Conservation (phyloP, 805 yeast genomes). For the Wickerhamiella azyma region DNA sequence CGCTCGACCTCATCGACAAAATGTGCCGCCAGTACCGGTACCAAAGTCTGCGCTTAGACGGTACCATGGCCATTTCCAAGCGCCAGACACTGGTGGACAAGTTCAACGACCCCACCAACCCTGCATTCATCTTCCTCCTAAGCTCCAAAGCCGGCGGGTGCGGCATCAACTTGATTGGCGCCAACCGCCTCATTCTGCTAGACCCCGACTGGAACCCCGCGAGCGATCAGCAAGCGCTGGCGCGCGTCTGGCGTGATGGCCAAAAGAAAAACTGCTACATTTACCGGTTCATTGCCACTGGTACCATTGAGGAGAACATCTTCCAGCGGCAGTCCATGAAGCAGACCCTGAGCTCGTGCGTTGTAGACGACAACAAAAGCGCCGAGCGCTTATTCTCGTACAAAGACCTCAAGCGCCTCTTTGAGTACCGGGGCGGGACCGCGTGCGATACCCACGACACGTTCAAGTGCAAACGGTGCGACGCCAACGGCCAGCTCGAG, state of each 20-base stretch:
- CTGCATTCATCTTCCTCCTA: slow-evolving; percentile 74
- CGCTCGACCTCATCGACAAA: slow-evolving; percentile 77
- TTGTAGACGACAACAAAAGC: slow-evolving; percentile 90
- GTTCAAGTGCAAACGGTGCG: slow-evolving; percentile 75
- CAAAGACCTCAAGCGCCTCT: slow-evolving; percentile 63
- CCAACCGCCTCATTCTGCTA: slow-evolving; percentile 72
- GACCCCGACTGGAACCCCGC: slow-evolving; percentile 99
- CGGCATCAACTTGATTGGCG: slow-evolving; percentile 94
- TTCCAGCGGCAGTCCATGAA: slow-evolving; percentile 94
- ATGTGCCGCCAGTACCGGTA: slow-evolving; percentile 66
- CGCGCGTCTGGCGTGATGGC: slow-evolving; percentile 98
- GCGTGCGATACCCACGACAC: slow-evolving; percentile 87
- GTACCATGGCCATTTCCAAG: slow-evolving; percentile 82
- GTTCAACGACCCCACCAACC: slow-evolving; percentile 80
- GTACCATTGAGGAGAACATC: slow-evolving; percentile 91
- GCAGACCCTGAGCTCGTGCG: slow-evolving; percentile 83
- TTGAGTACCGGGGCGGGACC: slow-evolving; percentile 53
- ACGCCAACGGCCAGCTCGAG: slow-evolving; percentile 41
- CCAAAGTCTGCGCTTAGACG: slow-evolving; percentile 76
- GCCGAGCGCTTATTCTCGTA: slow-evolving; percentile 85
- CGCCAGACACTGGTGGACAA: slow-evolving; percentile 84
- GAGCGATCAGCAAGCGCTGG: slow-evolving; percentile 93
- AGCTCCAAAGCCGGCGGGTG: slow-evolving; percentile 98
- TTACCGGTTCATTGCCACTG: slow-evolving; percentile 85
- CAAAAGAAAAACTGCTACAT: slow-evolving; percentile 94